Base-by-base conservation (phyloP, 2,329 filamentous ascomycete genomes). In the Fusarium sp. region DNA sequence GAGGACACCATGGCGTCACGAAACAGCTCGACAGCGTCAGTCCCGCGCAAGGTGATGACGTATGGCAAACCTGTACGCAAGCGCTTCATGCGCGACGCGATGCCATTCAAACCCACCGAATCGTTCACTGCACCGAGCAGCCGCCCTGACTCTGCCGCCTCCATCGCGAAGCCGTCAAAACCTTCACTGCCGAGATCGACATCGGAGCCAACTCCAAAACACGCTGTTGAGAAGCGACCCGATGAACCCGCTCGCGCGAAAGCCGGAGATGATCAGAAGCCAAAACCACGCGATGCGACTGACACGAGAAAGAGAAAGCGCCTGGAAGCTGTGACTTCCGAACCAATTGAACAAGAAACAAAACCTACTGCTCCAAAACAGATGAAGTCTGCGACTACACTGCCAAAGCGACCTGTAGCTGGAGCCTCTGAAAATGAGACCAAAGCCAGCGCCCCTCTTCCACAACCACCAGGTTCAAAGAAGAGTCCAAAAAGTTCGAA, bases 61-160 rank as follows among this genome's bases (percentile, higher is more conserved):
- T 79, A 79, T 59, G 78, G 78, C 50, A 79, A 78, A 54, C 39
- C 76, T 59, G 71, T 77, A 66, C 78, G 78, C 68, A 79, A 74
- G 56, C 66, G 62, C 50, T 70, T 66, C 15, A 66, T 72, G 54
- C 74, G 71, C 65, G 70, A 72, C 50, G 55, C 75, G 45, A 70
- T 77, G 38, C 71, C 77, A 22, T 55, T 78, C n/a, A 73, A 71
- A 60, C 56, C 77, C 17, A 36, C 70, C n/a, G 77, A 77, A 56
- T 51, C 66, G 4, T 64, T 62, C 45, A 47, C 70, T 47, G 45
- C 66, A 39, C 55, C 69, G 24, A 64, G 59, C 13, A 71, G 62
- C 41, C 70, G 56, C 57, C 32, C 61, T n/a, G 66, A 71, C 17
- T 30, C 60, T 22, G 47, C 62, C 50, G 66, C 72, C 14, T 56